phyloP scores from a whole-genome alignment of 108 stramenopile genomes.

The Mediolabrus comicus region DNA sequence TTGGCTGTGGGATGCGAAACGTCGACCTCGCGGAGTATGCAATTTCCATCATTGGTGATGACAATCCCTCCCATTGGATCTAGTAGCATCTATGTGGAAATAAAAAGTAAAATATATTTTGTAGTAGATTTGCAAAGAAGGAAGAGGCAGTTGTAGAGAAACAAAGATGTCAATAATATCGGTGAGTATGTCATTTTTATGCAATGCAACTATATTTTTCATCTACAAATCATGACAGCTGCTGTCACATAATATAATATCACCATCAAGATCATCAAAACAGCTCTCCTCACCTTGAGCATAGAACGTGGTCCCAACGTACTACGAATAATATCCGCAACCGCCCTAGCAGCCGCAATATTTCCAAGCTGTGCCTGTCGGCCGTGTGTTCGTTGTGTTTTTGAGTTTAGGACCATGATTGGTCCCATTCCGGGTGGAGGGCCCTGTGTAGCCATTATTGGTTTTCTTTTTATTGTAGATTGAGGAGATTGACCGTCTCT shows the following conservation, averaged over 20 bases:
- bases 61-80: constrained; percentile 99
- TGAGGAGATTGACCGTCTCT: neutral
- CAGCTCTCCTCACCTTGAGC: constrained; percentile 96
- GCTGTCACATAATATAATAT: too few species aligned
- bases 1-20: constrained; percentile 99
- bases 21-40: constrained; percentile 98
- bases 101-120: too few species aligned
- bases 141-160: too few species aligned
- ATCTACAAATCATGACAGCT: too few species aligned
- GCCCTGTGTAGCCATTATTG: constrained; percentile 28
- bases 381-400: constrained; percentile 97
- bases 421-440: constrained; percentile 52
- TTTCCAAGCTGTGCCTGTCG: constrained; percentile 97
- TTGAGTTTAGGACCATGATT: constrained; percentile 88
- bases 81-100: constrained; percentile 79
- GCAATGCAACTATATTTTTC: too few species aligned
- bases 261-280: neutral
- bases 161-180: too few species aligned
- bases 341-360: constrained; percentile 93
- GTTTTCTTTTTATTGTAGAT: neutral
- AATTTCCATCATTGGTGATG: constrained; percentile 99
- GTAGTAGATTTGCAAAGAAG: too few species aligned
- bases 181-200: too few species aligned
- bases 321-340: constrained; percentile 97
- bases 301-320: constrained; percentile 97